A percentile compares a stretch with the other conserved stretches of the same genome.
Conservation (phyloP, 2,329 filamentous ascomycete genomes). For the Hirsutella thompsonii region DNA sequence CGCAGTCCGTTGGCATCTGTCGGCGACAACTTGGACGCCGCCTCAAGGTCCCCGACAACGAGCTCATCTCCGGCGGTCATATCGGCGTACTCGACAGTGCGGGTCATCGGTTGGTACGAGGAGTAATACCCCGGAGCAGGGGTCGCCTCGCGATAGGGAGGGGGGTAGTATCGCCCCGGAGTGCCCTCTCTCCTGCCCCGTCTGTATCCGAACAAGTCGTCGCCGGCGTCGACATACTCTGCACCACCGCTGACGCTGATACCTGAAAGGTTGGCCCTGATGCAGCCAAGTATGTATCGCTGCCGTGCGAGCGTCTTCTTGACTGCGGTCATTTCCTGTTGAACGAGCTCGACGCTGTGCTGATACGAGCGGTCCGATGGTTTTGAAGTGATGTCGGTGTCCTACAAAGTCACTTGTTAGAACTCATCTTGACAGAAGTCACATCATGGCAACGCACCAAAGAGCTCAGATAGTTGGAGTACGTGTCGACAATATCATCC, state of each 20-base stretch:
- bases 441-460: conserved; percentile 17
- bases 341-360: conserved; percentile 24
- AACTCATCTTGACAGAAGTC: no score
- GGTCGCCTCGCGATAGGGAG: neutral
- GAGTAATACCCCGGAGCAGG: neutral
- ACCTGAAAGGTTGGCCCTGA: conserved; percentile 11
- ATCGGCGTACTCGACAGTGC: neutral
- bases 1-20: conserved; percentile 24
- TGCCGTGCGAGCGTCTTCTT: conserved; percentile 21
- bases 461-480: conserved; percentile 26
- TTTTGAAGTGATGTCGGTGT: conserved; percentile 25
- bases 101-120: neutral
- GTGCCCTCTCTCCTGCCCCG: neutral
- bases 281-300: conserved; percentile 13
- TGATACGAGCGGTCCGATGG: conserved; percentile 27
- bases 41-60: conserved; percentile 13
- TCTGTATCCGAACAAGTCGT: conserved; percentile 2
- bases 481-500: conserved; percentile 26
- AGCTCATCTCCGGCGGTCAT: conserved; percentile 9
- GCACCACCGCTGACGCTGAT: conserved; percentile 7
- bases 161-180: neutral
- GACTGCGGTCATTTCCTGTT: conserved; percentile 26
- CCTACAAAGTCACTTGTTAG: no score
- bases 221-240: conserved; percentile 6
- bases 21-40: conserved; percentile 20